These are phyloP conservation scores for Aspergillaceae sp. DNA, from an alignment of 2,329 filamentous ascomycete species.

Conservation along the genomic window DNA sequence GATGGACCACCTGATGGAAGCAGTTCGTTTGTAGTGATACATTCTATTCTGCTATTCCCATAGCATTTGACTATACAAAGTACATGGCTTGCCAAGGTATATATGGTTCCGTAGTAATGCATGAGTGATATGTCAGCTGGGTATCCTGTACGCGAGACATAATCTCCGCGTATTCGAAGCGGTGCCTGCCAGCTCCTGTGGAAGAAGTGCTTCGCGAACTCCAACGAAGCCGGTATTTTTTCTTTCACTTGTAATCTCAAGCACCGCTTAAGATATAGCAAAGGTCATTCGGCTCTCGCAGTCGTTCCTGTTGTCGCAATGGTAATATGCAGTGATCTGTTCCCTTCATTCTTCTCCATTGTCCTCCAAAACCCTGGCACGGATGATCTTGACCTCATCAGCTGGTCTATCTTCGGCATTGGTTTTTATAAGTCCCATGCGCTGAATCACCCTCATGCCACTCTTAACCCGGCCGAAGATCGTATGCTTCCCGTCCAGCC, in stretches of 20 bases:
- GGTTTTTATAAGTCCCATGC: constrained; percentile 82
- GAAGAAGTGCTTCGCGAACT: too few relatives aligned
- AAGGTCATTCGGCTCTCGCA: neutral
- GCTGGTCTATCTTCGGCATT: constrained; percentile 69
- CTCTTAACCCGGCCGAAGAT: constrained; percentile 87
- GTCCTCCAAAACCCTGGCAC: constrained; percentile 59
- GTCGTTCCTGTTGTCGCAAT: neutral
- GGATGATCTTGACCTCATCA: constrained; percentile 73
- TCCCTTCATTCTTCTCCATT: constrained; percentile 34
- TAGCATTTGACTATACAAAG: constrained; percentile 1
- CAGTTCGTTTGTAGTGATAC: constrained; percentile 71
- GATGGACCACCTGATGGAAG: constrained; percentile 65
- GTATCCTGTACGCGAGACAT: too few relatives aligned
- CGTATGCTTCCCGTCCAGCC: constrained; percentile 94
- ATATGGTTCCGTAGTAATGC: too few relatives aligned
- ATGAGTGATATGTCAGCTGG: too few relatives aligned
- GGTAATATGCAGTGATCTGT: neutral
- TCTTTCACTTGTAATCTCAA: neutral
- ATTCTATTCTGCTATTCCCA: constrained; percentile 30
- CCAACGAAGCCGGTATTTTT: too few relatives aligned
- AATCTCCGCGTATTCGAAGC: too few relatives aligned
- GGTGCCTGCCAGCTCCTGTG: too few relatives aligned
- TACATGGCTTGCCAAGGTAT: neutral
- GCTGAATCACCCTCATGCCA: constrained; percentile 73
- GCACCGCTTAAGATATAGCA: neutral